These are phyloP conservation scores for Plenodomus biglobosus DNA, from an alignment of 2,329 filamentous ascomycete genomes.

Conservation along the genomic window DNA sequence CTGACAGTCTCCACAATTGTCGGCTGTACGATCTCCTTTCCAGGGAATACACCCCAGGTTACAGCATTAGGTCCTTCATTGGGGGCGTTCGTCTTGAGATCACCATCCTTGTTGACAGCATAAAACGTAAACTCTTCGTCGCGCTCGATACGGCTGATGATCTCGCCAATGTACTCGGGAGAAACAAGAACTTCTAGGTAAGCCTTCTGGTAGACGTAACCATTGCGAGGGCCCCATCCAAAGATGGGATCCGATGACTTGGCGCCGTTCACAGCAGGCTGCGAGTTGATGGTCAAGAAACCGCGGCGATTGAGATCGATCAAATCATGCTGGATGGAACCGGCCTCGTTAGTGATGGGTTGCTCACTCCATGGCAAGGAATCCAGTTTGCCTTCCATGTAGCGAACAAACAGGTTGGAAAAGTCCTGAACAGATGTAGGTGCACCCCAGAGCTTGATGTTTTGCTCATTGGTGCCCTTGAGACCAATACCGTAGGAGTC, in stretches of 20 bases:
- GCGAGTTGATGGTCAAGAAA: constrained; percentile 93
- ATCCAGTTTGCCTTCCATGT: constrained; percentile 77
- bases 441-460: constrained; percentile 91
- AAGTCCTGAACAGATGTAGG: constrained; percentile 79
- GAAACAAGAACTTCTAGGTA: constrained; percentile 91
- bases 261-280: constrained; percentile 88
- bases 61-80: constrained; percentile 93
- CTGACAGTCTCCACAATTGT: constrained; percentile 99
- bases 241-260: constrained; percentile 84
- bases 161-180: constrained; percentile 73
- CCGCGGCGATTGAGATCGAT: constrained; percentile 82
- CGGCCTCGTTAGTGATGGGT: constrained; percentile 79
- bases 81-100: constrained; percentile 80
- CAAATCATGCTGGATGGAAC: constrained; percentile 74
- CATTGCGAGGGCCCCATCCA: constrained; percentile 92
- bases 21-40: constrained; percentile 98
- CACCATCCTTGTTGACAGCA: constrained; percentile 80
- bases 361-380: constrained; percentile 93
- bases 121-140: constrained; percentile 90
- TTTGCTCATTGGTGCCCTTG: constrained; percentile 93
- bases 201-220: constrained; percentile 97
- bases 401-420: constrained; percentile 79
- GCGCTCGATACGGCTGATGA: constrained; percentile 75
- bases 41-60: constrained; percentile 98
- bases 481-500: constrained; percentile 93